Conservation (phyloP, 1,284 basidiomycete genomes). For the Tetrapyrgos nigripes region DNA sequence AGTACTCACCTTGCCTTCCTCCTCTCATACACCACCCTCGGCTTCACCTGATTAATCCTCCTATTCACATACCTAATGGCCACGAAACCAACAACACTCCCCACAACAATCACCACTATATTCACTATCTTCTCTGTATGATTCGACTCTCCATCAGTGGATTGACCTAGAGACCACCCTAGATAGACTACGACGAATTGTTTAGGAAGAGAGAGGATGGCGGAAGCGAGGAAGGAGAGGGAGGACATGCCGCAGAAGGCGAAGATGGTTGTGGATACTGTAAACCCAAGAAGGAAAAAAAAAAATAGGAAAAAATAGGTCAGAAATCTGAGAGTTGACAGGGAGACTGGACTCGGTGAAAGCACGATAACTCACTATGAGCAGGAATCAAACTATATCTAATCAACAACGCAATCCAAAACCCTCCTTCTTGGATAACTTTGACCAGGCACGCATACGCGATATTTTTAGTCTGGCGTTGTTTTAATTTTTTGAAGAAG, state of each 20-base stretch:
- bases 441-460: conserved; percentile 80
- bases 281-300: too few relatives aligned
- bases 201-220: conserved; percentile 80
- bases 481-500: conserved; percentile 69
- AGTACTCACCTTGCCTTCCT: conserved; percentile 9
- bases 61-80: not conserved
- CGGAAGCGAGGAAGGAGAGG: conserved; percentile 72
- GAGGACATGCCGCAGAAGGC: conserved; percentile 82
- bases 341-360: too few relatives aligned
- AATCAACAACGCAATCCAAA: conserved; percentile 76
- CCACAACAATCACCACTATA: not conserved
- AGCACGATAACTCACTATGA: conserved; percentile 67
- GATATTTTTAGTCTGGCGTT: conserved; percentile 75
- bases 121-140: conserved; percentile 14
- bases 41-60: conserved; percentile 2
- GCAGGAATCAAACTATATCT: conserved; percentile 83
- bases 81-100: not conserved
- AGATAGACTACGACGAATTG: conserved; percentile 79
- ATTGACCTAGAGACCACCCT: conserved; percentile 66
- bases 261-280: conserved; percentile 79
- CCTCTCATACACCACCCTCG: conserved; percentile 6
- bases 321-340: not conserved
- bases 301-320: too few relatives aligned
- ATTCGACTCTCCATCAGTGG: conserved; percentile 36
- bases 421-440: conserved; percentile 82